Base-by-base conservation (phyloP, 805 yeast species). In the Nematodospora valgi region DNA sequence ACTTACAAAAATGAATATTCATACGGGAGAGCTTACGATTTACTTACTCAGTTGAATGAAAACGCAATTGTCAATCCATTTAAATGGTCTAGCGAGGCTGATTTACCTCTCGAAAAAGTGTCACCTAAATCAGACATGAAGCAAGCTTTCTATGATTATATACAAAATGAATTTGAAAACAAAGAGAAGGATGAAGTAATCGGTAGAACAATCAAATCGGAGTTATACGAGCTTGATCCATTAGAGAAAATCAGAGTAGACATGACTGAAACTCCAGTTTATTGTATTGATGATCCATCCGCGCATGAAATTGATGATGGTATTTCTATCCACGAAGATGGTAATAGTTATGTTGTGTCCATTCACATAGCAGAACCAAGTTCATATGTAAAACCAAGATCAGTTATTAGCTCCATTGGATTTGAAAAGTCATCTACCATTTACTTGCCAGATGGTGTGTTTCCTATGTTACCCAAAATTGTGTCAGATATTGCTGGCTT, bases 271-370 rank as follows among this genome's bases (percentile, higher is more conserved):
- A 49, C 72, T 9, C 71, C 75, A 0, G 79, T 88, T 2, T 91
- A 78, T 54, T 88, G 97, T 58, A 86, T 91, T 39, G 98, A 93
- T 59, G 70, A 82, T 3, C 75, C 66, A 3, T 70, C 70, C 27
- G 95, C 98, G 0, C 82, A 82, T 46, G 98, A 93, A 56, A 83
- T 93, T 40, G 98, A 91, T 57, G 98, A 91, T 58, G 98, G 97
- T 30, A 69, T 91, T 18, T 77, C 96, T 1, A 64, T 91, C 13
- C 64, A 63, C 28, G 34, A 51, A 3, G 48, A 47, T 19, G 43
- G 44, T 18, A 34, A 35, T 3, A 50, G 50, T 10, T 75, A 62
- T 45, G 59, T 64, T 7, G 45, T 89, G 4, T 73, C 81, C 20
- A 69, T 87, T 2, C 95, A 84, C 54, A 76, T 91, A 43, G 97